phyloP scores from a whole-genome alignment of 179 eudicot species.

The Camellia oleifera region DNA sequence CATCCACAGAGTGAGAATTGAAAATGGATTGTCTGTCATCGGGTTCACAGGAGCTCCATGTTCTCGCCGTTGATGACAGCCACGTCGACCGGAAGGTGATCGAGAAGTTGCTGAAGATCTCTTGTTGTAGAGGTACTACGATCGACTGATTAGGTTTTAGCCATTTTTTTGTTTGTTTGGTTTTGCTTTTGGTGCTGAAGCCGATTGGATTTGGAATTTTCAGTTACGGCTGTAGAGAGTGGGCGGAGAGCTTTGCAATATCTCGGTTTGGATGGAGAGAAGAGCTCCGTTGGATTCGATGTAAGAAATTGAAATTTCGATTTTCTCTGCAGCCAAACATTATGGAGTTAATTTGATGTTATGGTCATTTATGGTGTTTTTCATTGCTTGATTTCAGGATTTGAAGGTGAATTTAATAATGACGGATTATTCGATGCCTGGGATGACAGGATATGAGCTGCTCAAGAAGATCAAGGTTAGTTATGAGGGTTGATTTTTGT shows the following conservation, averaged over 20 bases:
- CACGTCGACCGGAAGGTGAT: slow-evolving; percentile 53
- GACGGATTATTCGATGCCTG: slow-evolving; percentile 89
- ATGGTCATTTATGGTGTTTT: background rate
- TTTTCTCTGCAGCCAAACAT: background rate
- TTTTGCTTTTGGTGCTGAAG: background rate
- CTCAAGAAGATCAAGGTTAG: slow-evolving; percentile 76
- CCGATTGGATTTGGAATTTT: slow-evolving; percentile 4
- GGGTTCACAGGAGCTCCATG: slow-evolving; percentile 37
- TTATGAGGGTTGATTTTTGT: background rate
- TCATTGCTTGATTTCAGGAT: slow-evolving; percentile 28
- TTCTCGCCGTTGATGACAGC: slow-evolving; percentile 60
- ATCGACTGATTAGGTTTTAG: background rate
- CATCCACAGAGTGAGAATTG: no score
- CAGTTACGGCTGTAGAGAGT: slow-evolving; percentile 65
- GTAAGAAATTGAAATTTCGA: slow-evolving; percentile 24
- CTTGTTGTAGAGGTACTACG: slow-evolving; percentile 48
- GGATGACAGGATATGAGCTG: slow-evolving; percentile 85
- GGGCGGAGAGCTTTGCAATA: slow-evolving; percentile 58
- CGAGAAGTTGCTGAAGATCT: slow-evolving; percentile 46
- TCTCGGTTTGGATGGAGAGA: slow-evolving; percentile 55
- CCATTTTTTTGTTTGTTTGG: background rate
- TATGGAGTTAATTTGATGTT: background rate
- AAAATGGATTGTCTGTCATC: background rate
- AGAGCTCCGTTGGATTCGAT: slow-evolving; percentile 25
- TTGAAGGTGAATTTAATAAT: slow-evolving; percentile 73